phyloP scores from a whole-genome alignment of 1,284 basidiomycete species.

The Filobasidium uniguttulatum region DNA sequence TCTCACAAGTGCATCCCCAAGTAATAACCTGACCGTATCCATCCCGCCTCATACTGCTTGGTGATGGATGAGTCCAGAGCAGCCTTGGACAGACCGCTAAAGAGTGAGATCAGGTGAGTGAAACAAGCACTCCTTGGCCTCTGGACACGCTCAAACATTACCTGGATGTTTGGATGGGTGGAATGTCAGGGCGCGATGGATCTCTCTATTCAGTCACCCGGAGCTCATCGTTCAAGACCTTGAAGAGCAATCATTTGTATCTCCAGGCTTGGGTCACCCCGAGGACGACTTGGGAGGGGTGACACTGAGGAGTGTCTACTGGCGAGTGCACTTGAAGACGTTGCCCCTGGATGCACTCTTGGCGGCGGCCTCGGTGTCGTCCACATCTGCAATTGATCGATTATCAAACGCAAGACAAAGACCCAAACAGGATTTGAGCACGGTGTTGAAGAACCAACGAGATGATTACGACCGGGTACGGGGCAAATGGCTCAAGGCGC shows the following conservation, averaged over 20 bases:
- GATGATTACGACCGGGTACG: constrained; percentile 30
- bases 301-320: constrained; percentile 9
- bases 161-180: too few relatives aligned
- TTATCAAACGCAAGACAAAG: neutral
- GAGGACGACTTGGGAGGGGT: constrained; percentile 11
- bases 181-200: constrained; percentile 10
- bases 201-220: constrained; percentile 12
- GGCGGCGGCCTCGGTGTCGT: neutral
- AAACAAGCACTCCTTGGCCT: too few relatives aligned
- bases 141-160: too few relatives aligned
- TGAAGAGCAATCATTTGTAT: constrained; percentile 5
- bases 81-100: too few relatives aligned
- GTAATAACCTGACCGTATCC: too few relatives aligned
- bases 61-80: too few relatives aligned
- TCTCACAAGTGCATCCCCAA: too few relatives aligned
- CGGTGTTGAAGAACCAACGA: constrained; percentile 1
- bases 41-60: too few relatives aligned
- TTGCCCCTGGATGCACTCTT: neutral
- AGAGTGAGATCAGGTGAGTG: too few relatives aligned
- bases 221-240: constrained; percentile 9
- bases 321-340: constrained; percentile 10
- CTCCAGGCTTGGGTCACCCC: constrained; percentile 3
- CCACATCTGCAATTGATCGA: neutral
- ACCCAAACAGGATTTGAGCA: neutral
- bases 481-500: constrained; percentile 35